Base-by-base conservation (phyloP, 2,329 filamentous ascomycete genomes). In the Pseudomassariella vexata region DNA sequence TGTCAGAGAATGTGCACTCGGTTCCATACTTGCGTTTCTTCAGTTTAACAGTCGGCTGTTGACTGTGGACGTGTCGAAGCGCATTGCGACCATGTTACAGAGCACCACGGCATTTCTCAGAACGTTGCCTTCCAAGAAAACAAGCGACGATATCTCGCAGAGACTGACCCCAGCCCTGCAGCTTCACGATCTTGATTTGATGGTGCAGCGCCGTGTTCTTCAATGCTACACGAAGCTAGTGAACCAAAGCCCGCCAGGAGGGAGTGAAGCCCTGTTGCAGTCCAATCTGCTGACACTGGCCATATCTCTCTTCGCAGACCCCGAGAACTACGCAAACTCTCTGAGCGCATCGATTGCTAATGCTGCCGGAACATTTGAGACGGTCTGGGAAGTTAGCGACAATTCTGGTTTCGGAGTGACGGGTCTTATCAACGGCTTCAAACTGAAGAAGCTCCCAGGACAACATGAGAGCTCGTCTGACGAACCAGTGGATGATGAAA, bases 371-470 rank as follows among this genome's bases (percentile, higher is more conserved):
- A 84, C 79, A 3, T 95, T 96, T 49, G 92, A 98, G 48, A 89
- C 80, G 1, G 77, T 98, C 23, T 98, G 92, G 92, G 90, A 96
- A 41, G 76, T 95, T 6, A 84, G 81, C 7, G 92, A 98, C 55
- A 96, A 96, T 51, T 89, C 82, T 47, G 90, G 89, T 1, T 96
- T 95, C 56, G 92, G 94, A 3, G 82, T 98, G 11, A 94, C 86
- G 8, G 86, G 89, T 2, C 65, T 96, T 15, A 79, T 94, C 2
- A 72, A 76, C 15, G 85, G 87, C 0, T 88, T 92, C 52, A 75
- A 82, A 32, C 68, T 88, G 12, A 78, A 73, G 46, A 75, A 71
- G 17, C 68, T 89, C 35, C 79, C 79, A 10, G 84, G 85, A 18
- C 81, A 84, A 48, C 76, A 82, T 36, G 72, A 77, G 22, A 68